phyloP scores from a whole-genome alignment of 257 asterid genomes.

The Lycium ferocissimum region DNA sequence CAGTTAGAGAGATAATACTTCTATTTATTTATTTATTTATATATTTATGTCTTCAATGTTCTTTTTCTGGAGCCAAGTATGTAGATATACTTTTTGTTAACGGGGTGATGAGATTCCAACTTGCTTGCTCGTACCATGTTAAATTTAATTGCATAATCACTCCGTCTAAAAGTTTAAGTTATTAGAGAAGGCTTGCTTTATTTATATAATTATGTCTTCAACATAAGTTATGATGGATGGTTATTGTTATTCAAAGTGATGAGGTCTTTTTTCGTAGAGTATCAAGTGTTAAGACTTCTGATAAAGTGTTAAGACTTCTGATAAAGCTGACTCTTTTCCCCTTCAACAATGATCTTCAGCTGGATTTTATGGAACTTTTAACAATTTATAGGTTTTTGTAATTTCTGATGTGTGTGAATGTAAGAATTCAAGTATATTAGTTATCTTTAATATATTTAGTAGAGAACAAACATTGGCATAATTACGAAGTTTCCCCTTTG shows the following conservation, averaged over 20 bases:
- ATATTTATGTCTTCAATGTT: background rate
- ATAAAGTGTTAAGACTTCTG: background rate
- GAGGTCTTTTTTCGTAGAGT: background rate
- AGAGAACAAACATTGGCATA: background rate
- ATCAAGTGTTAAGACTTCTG: background rate
- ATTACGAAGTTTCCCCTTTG: background rate
- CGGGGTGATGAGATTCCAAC: background rate
- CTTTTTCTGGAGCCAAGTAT: background rate
- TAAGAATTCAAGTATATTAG: background rate
- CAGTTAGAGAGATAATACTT: background rate
- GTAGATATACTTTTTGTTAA: background rate
- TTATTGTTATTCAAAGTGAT: conserved; percentile 10
- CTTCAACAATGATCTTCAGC: conserved; percentile 23
- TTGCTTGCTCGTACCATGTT: background rate
- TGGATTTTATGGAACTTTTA: conserved; percentile 16
- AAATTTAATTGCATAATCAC: background rate
- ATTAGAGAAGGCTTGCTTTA: background rate
- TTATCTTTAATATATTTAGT: background rate
- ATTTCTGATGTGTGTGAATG: background rate
- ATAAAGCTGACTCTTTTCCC: background rate
- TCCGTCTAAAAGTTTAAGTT: background rate
- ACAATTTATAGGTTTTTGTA: background rate
- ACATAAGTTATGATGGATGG: background rate
- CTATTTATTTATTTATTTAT: background rate
- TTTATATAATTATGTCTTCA: background rate